Conservation (phyloP, 73 alveolate genomes). For the Blepharisma stoltei region DNA sequence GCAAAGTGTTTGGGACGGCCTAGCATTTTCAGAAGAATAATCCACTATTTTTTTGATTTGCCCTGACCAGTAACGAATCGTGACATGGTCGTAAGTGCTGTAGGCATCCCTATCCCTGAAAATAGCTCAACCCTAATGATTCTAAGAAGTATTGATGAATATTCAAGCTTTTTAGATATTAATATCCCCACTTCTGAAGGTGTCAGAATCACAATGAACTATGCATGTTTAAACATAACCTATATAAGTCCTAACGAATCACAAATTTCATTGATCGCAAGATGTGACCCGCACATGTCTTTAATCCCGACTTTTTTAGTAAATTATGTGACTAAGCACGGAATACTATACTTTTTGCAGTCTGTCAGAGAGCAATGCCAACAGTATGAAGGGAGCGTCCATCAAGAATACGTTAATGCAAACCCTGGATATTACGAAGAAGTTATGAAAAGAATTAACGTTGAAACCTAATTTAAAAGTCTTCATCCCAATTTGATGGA, state of each 20-base stretch:
- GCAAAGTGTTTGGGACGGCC: constrained; percentile 5
- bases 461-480: not conserved
- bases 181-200: not conserved
- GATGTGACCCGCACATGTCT: constrained; percentile 1
- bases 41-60: not conserved
- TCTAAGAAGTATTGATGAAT: not conserved
- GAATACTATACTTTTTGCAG: not conserved
- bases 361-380: not conserved
- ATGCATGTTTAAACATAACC: constrained; percentile 12
- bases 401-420: not conserved
- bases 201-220: not conserved
- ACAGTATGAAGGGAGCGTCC: not conserved
- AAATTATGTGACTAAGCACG: constrained; percentile 10
- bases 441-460: not conserved
- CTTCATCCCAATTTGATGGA: constrained; percentile 28
- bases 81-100: constrained; percentile 25
- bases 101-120: constrained; percentile 22
- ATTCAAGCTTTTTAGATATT: not conserved
- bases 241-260: constrained; percentile 11
- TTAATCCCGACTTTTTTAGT: not conserved
- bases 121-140: not conserved
- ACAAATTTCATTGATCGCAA: constrained; percentile 20
- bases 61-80: constrained; percentile 9
- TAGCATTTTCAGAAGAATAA: constrained; percentile 19
- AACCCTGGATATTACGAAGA: constrained; percentile 20